Evolutionary conservation across 331 rosid genomes (phyloP).

Genomic region (Dryas integrifolia): DNA sequence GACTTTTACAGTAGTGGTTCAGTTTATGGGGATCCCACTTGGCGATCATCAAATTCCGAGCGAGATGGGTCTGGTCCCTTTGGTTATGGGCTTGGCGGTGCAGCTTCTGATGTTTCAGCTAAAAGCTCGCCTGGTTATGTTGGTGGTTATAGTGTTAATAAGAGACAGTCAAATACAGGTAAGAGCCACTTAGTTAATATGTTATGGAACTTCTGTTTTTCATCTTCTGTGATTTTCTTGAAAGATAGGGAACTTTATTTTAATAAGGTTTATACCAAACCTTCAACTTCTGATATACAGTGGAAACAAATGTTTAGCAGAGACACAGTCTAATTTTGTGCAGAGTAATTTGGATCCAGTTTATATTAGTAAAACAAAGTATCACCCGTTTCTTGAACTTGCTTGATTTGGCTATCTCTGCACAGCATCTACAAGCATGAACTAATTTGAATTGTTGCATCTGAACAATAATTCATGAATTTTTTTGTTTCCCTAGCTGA

Average conservation of each 20-base stretch:
- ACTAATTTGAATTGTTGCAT: not conserved
- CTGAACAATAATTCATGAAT: not conserved
- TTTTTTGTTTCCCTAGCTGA: not conserved
- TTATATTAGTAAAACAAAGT: not conserved
- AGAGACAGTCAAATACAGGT: constrained; percentile 43
- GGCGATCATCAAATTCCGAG: constrained; percentile 37
- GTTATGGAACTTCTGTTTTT: constrained; percentile 3
- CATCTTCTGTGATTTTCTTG: not conserved
- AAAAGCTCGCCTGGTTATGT: constrained; percentile 45
- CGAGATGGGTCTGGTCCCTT: constrained; percentile 40
- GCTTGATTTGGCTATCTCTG: not conserved
- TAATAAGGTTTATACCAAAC: too few species aligned
- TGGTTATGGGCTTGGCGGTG: constrained; percentile 41
- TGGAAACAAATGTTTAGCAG: not conserved
- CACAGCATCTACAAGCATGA: not conserved
- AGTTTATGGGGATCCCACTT: constrained; percentile 34
- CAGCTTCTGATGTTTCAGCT: constrained; percentile 36
- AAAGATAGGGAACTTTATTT: not conserved
- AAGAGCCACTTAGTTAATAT: constrained; percentile 6
- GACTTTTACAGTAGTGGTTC: constrained; percentile 33
- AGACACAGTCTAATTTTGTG: not conserved
- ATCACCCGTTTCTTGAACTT: not conserved
- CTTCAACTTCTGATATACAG: not conserved
- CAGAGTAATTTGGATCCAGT: not conserved
- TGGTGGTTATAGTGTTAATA: constrained; percentile 43